phyloP scores from a whole-genome alignment of 2,329 filamentous ascomycete species.

The Penicillium glabrum region DNA sequence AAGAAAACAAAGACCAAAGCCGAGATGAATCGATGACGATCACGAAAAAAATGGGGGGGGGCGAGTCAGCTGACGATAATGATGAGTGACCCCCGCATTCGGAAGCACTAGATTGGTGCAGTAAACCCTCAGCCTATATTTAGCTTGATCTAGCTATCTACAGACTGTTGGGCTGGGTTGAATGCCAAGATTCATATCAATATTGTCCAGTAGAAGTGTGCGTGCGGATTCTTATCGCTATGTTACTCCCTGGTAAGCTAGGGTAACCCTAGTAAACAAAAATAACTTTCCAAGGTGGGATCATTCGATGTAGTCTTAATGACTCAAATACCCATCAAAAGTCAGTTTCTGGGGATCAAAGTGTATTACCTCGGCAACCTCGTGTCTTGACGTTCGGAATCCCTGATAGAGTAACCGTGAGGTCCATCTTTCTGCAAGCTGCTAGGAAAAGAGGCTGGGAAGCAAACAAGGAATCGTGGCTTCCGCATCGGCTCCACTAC shows the following conservation, averaged over 20 bases:
- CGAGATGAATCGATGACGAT: constrained; percentile 3
- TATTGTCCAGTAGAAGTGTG: neutral
- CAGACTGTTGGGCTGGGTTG: too few relatives aligned
- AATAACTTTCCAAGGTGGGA: too few relatives aligned
- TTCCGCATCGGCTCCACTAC: neutral
- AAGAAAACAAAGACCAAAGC: neutral
- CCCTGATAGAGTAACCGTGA: neutral
- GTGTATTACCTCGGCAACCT: neutral
- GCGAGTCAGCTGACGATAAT: constrained; percentile 3
- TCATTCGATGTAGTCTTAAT: too few relatives aligned
- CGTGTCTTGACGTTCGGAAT: neutral
- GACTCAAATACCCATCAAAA: neutral
- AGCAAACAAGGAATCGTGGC: neutral
- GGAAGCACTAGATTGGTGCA: neutral
- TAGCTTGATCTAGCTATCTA: neutral
- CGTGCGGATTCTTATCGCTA: too few relatives aligned
- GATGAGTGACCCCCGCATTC: neutral
- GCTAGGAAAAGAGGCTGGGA: neutral
- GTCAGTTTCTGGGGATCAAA: neutral
- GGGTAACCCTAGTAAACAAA: neutral
- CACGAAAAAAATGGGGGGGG: constrained; percentile 2
- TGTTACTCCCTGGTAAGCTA: neutral
- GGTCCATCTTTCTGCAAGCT: neutral
- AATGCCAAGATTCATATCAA: neutral
- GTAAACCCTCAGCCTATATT: neutral